phyloP scores from a whole-genome alignment of 169 alveolate genomes.

The Perkinsus marinus region DNA sequence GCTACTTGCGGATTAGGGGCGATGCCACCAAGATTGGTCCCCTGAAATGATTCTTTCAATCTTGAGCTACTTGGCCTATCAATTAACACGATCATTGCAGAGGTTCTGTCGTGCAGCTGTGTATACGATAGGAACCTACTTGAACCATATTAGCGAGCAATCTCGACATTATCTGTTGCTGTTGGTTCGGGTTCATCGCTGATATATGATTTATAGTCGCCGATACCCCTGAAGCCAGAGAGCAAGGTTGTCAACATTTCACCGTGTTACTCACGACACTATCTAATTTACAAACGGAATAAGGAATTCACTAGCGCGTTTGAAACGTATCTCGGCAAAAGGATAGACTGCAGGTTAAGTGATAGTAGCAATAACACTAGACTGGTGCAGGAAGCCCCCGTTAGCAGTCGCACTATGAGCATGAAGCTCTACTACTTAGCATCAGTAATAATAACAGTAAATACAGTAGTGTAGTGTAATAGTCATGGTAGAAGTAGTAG shows the following conservation, averaged over 20 bases:
- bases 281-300: not conserved
- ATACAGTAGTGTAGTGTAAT: too few species aligned
- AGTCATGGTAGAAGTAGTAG: too few species aligned
- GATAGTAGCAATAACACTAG: too few species aligned
- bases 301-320: not conserved
- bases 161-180: not conserved
- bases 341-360: too few species aligned
- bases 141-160: not conserved
- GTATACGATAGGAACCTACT: not conserved
- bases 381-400: not conserved
- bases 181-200: not conserved
- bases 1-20: not conserved
- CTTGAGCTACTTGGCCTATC: too few species aligned
- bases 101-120: not conserved
- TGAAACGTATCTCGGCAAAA: not conserved
- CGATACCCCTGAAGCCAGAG: not conserved
- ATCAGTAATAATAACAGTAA: too few species aligned
- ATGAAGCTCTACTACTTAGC: too few species aligned
- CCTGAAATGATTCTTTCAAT: not conserved
- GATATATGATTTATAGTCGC: not conserved
- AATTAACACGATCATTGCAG: not conserved
- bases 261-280: not conserved
- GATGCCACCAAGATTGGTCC: not conserved
- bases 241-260: too few species aligned
- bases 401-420: not conserved